Conservation (phyloP, 768 basidiomycete genomes). For the Dentipellis sp. region DNA sequence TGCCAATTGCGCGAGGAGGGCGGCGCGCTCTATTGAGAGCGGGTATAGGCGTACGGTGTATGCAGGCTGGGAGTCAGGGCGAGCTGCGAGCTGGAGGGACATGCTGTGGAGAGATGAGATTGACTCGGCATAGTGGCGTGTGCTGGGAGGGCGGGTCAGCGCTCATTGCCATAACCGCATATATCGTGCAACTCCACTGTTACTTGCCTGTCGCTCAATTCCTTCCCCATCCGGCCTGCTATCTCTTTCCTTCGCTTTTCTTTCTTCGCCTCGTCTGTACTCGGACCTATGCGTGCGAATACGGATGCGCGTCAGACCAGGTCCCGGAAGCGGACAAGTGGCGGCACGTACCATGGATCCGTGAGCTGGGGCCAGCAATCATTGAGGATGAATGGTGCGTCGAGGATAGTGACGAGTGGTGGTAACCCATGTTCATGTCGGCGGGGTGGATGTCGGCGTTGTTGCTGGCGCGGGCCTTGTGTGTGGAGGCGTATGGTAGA, state of each 20-base stretch:
- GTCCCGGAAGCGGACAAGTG: background rate
- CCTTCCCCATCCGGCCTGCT: constrained; percentile 62
- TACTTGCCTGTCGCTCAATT: constrained; percentile 65
- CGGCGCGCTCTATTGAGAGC: constrained; percentile 66
- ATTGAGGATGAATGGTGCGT: constrained; percentile 34
- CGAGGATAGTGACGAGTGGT: constrained; percentile 33
- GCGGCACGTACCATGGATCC: constrained; percentile 4
- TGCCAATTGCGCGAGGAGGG: constrained; percentile 55
- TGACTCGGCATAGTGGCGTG: constrained; percentile 52
- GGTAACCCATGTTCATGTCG: constrained; percentile 24
- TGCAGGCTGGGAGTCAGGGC: constrained; percentile 53
- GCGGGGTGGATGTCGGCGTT: constrained; percentile 16
- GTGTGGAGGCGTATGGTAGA: constrained; percentile 43
- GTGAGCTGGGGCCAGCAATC: constrained; percentile 13
- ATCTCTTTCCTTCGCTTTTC: constrained; percentile 64
- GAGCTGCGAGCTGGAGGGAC: constrained; percentile 53
- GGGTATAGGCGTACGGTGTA: constrained; percentile 71
- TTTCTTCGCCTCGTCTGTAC: constrained; percentile 38
- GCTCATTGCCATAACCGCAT: no score
- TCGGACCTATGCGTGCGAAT: constrained; percentile 9
- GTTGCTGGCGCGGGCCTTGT: constrained; percentile 27
- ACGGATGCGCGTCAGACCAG: background rate
- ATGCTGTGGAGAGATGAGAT: constrained; percentile 51
- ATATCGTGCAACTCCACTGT: constrained; percentile 33
- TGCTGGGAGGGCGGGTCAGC: constrained; percentile 25